Percentiles rank a stretch among this genome's conserved stretches.
These are phyloP conservation scores for Colletotrichum cuscutae DNA, from an alignment of 2,329 filamentous ascomycete species.

Conservation along the genomic window DNA sequence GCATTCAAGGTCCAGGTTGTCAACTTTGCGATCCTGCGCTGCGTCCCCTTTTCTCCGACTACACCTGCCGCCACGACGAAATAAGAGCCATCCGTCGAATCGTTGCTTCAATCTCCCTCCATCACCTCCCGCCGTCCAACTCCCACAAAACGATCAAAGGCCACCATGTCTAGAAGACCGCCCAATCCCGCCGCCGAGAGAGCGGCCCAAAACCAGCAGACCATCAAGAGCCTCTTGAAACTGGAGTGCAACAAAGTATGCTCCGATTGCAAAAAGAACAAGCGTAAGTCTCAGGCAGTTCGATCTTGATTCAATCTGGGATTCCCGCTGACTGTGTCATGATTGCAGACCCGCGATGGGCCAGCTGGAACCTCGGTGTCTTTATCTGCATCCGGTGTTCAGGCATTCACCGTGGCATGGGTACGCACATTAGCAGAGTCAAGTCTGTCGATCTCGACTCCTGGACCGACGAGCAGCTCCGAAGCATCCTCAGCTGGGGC, in stretches of 20 bases:
- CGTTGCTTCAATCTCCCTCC: not conserved
- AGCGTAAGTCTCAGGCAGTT: conserved; percentile 73
- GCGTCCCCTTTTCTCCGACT: conserved; percentile 1
- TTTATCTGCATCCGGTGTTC: conserved; percentile 99
- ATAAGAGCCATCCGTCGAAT: not conserved
- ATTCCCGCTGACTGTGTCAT: conserved; percentile 24
- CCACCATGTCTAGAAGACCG: conserved; percentile 80
- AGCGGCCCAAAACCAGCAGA: conserved; percentile 91
- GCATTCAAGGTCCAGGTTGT: conserved; percentile 12
- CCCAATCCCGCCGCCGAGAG: conserved; percentile 84
- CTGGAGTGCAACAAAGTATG: conserved; percentile 96
- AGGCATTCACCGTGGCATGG: conserved; percentile 98
- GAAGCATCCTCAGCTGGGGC: conserved; percentile 94
- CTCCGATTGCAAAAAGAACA: conserved; percentile 98
- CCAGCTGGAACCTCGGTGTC: conserved; percentile 97
- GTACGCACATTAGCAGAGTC: conserved; percentile 96
- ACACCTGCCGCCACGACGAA: not conserved
- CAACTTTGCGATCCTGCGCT: conserved; percentile 29
- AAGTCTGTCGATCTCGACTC: conserved; percentile 98
- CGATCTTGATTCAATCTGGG: not conserved
- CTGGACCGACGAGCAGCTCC: conserved; percentile 98
- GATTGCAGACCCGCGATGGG: conserved; percentile 89
- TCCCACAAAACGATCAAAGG: conserved; percentile 14
- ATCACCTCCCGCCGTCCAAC: not conserved
- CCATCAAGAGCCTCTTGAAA: conserved; percentile 94